Conservation (phyloP, 2,329 filamentous ascomycete species). For the Penicillium sp. region DNA sequence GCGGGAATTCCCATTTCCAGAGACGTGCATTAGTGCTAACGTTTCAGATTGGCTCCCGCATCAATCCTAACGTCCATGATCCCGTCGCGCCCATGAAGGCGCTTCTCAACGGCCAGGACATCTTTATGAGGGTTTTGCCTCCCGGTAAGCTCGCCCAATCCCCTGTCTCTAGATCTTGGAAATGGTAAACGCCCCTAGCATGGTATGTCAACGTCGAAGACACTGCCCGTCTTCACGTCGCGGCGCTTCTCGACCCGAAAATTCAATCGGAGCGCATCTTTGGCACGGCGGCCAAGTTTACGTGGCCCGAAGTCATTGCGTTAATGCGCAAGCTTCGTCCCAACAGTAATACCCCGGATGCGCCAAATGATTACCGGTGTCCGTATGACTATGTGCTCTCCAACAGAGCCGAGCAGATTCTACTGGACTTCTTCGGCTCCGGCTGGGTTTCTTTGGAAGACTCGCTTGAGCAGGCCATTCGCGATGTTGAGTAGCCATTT, state of each 20-base stretch:
- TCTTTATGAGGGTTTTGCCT: not conserved
- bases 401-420: not conserved
- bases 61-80: not conserved
- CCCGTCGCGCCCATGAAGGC: slow-evolving; percentile 2
- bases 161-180: not conserved
- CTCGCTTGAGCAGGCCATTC: not conserved
- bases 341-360: not conserved
- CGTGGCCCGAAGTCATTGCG: not conserved
- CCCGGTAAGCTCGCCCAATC: not conserved
- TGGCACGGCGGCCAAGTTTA: not conserved
- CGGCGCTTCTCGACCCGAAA: not conserved
- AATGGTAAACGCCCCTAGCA: not conserved
- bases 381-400: not conserved
- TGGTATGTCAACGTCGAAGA: not conserved
- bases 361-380: not conserved
- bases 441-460: not conserved
- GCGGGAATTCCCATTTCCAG: slow-evolving; percentile 6
- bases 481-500: not conserved
- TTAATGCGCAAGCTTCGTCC: not conserved
- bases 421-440: not conserved
- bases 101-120: not conserved
- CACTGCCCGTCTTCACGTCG: not conserved
- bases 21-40: slow-evolving; percentile 11
- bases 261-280: not conserved
- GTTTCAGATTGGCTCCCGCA: slow-evolving; percentile 11